phyloP scores from a whole-genome alignment of 169 alveolate genomes.

The Cryptosporidium meleagridis region DNA sequence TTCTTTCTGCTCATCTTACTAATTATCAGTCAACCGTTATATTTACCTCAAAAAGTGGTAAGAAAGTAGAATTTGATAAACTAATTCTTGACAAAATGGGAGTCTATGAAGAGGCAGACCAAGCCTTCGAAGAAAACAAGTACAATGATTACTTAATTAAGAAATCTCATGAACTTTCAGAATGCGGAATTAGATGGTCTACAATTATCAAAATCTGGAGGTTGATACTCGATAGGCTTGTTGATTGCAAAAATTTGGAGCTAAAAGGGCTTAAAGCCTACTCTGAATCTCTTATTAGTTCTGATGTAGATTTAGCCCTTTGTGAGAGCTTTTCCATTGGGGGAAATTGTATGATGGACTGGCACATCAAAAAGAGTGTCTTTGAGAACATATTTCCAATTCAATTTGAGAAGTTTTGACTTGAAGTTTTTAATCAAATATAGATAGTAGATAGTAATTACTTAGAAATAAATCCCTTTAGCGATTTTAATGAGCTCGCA shows the following conservation, averaged over 20 bases:
- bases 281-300: background rate
- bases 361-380: slow-evolving; percentile 20
- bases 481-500: background rate
- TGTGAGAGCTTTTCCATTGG: background rate
- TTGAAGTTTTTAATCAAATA: background rate
- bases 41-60: background rate
- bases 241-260: slow-evolving; percentile 47
- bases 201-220: slow-evolving; percentile 27
- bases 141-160: slow-evolving; percentile 15
- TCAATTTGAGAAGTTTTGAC: background rate
- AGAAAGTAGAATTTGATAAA: background rate
- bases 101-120: slow-evolving; percentile 28
- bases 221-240: slow-evolving; percentile 15
- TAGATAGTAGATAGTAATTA: background rate
- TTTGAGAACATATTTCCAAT: slow-evolving; percentile 42
- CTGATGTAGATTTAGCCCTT: background rate
- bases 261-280: slow-evolving; percentile 45
- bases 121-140: background rate
- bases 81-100: slow-evolving; percentile 34
- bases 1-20: background rate
- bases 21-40: background rate
- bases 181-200: slow-evolving; percentile 30
- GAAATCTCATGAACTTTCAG: slow-evolving; percentile 13
- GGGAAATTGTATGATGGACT: background rate
- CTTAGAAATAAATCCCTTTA: background rate